Evolutionary conservation across 768 basidiomycete species (phyloP), one percentile per base, ranked within the genome.

Genomic region (Termitomyces sp.): DNA sequence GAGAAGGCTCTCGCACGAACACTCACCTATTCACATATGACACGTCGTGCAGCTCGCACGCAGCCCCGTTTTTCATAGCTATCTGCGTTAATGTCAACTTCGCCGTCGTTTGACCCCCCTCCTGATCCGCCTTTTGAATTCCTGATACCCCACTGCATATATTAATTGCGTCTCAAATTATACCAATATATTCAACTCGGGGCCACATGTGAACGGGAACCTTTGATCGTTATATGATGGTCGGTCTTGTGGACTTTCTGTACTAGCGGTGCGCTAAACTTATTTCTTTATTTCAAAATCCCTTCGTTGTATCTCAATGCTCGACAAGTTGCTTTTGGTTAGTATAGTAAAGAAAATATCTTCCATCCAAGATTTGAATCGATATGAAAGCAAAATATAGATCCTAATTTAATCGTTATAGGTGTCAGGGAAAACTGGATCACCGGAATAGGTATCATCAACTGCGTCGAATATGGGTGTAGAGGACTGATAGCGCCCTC

Each of bases 401-500:
- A 50, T 53, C 37, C 23, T 23, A 26, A 2, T 8, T 15, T 35
- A 37, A 17, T 60, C 57, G 37, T 61, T 66, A 54, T 72, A 73
- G 5, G 71, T 68, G 60, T 73, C 71, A 30, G 78, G 56, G 28
- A 59, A 54, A 35, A 31, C 31, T 43, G 37, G 10, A n/a, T 60
- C 49, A 31, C 45, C 45, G 28, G 33, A 35, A 41, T 33, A 44
- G n/a, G 54, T 53, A 43, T 62, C 17, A 57, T 63, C 42, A 31
- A 0, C 41, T 41, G 42, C 53, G 38, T 60, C 63, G 42, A 67
- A 67, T 17, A 72, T 64, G 1, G 70, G 72, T 15, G 66, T 69
- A 8, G 71, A 67, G 3, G 79, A 78, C 50, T 74, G 75, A 60
- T 78, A 72, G 19, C 74, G 71, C 52, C 67, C 69, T 5, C 72